phyloP scores from a whole-genome alignment of 352 stramenopile species.

The Phytopythium delawarense region DNA sequence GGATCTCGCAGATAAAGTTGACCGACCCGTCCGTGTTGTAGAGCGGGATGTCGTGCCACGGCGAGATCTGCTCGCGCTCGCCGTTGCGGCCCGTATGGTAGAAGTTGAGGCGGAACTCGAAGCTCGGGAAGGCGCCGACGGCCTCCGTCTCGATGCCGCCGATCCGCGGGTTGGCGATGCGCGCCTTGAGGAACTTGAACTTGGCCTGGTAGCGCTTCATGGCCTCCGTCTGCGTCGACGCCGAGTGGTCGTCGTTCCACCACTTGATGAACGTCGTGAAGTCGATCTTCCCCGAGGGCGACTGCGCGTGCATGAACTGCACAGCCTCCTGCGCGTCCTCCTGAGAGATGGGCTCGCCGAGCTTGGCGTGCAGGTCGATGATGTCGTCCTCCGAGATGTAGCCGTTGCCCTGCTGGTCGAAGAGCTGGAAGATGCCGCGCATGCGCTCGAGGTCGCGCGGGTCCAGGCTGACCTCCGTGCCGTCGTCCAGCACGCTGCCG shows the following conservation, averaged over 20 bases:
- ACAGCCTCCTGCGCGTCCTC: constrained; percentile 74
- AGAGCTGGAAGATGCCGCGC: constrained; percentile 80
- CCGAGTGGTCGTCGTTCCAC: constrained; percentile 84
- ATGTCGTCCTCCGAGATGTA: constrained; percentile 78
- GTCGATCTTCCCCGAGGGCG: constrained; percentile 58
- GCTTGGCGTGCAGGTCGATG: constrained; percentile 74
- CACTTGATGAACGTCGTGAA: constrained; percentile 89
- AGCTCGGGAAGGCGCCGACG: constrained; percentile 80
- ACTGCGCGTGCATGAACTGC: constrained; percentile 59
- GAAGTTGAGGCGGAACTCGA: constrained; percentile 89
- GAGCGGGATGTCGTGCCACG: constrained; percentile 98
- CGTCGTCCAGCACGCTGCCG: constrained; percentile 70
- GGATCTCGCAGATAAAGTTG: constrained; percentile 97
- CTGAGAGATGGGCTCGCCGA: constrained; percentile 74
- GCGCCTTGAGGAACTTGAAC: constrained; percentile 89
- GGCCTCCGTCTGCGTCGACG: constrained; percentile 62
- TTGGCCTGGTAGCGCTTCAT: constrained; percentile 84
- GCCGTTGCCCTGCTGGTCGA: constrained; percentile 76
- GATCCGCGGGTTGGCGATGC: constrained; percentile 79
- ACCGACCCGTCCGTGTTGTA: constrained; percentile 87
- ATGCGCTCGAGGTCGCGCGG: constrained; percentile 83
- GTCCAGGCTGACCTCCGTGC: constrained; percentile 75
- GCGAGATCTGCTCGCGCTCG: constrained; percentile 89
- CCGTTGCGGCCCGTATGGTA: constrained; percentile 77
- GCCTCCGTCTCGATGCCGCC: constrained; percentile 75